Base-by-base conservation (phyloP, 1,139 yeast species). In the Eremothecium coryli region DNA sequence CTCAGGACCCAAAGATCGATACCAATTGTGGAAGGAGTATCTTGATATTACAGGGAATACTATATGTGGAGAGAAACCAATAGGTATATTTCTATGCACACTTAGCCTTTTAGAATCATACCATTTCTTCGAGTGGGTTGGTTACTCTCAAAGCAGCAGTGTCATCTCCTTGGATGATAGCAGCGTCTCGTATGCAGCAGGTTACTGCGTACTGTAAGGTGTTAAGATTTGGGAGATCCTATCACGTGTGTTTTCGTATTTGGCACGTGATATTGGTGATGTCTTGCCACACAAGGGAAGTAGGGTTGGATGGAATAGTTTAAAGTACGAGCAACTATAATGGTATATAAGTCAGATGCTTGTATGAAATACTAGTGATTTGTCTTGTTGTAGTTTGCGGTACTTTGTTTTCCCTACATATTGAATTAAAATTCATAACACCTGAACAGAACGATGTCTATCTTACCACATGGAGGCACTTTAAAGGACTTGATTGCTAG, bases 161-260 rank as follows among this genome's bases (percentile, higher is more conserved):
- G 93, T 70, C 2, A 48, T 46, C 0, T 52, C 56, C 13, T 48
- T 63, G 2, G 44, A 52, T 14, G 96, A 86, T 35, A 75, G 88
- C 48, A 79, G 95, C 61, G 95, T 90, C 29, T 80, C 93, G 39
- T 90, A 90, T 55, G 95, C 93, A 1, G 73, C 94, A 31, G 97
- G 93, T 0, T 82, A 73, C 16, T 38, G 38, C 32, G 18, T 22
- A 10, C 13, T 30, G n/a, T 23, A 11, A n/a, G n/a, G n/a, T n/a
- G 22, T 20, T 20, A 10, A 10, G 8, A 20, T 20, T 20, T 10
- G 10, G 22, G 10, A 8, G 8, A 8, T 20, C 9, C 22, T 8
- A 8, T 20, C 22, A 20, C 22, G 22, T 20, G 22, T 8, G 8
- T 20, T 20, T n/a, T n/a, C n/a, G n/a, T n/a, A n/a, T n/a, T n/a